These are phyloP conservation scores for Porodaedalea pini DNA, from an alignment of 1,284 basidiomycete species.

Conservation along the genomic window DNA sequence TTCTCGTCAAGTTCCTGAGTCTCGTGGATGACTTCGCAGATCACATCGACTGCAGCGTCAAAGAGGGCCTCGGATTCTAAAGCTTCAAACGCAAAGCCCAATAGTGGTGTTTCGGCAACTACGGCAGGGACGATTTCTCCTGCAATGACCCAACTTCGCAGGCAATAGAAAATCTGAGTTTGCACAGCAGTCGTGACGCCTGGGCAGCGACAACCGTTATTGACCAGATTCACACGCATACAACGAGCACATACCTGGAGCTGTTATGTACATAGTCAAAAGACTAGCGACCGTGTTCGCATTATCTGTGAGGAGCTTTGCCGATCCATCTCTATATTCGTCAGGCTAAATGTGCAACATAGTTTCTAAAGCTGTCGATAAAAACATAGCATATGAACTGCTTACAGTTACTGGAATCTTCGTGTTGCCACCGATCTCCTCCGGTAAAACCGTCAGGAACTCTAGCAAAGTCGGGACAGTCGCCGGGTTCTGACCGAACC, in stretches of 20 bases:
- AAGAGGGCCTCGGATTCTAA: constrained; percentile 85
- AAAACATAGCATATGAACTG: constrained; percentile 19
- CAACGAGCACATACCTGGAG: constrained; percentile 59
- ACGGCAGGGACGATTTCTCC: constrained; percentile 75
- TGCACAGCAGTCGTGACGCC: constrained; percentile 86
- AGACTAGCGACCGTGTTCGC: constrained; percentile 74
- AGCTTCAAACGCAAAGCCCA: constrained; percentile 80
- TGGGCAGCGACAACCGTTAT: constrained; percentile 31
- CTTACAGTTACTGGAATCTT: constrained; percentile 87
- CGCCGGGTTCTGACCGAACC: constrained; percentile 79
- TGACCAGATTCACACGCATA: constrained; percentile 1
- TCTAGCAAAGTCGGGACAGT: constrained; percentile 85
- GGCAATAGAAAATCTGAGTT: constrained; percentile 79
- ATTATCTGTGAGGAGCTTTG: constrained; percentile 69
- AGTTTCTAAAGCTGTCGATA: not conserved
- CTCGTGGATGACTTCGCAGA: constrained; percentile 96
- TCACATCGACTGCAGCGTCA: constrained; percentile 86
- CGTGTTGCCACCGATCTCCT: constrained; percentile 84
- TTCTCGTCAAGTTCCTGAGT: constrained; percentile 98
- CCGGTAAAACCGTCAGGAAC: constrained; percentile 89
- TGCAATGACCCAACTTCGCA: constrained; percentile 85
- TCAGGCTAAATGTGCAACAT: constrained; percentile 54
- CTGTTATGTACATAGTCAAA: constrained; percentile 87
- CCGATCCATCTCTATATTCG: constrained; percentile 69
- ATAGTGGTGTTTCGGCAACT: constrained; percentile 80